Evolutionary conservation across 176 grass and related monocot genomes (phyloP), one percentile per base, ranked within the genome.

Genomic region (Lolium multiflorum): DNA sequence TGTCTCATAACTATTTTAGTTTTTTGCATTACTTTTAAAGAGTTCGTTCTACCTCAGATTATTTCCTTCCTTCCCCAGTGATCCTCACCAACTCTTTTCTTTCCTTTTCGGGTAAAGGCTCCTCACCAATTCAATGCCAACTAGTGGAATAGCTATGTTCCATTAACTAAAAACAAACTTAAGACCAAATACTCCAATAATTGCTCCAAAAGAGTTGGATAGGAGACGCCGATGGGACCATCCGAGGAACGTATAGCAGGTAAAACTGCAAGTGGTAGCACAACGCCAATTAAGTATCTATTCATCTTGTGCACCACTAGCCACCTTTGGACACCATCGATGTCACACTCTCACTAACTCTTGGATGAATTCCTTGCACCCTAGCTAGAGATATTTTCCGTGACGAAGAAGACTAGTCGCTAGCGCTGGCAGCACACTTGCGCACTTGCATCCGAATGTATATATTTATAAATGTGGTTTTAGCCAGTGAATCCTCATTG

Each of bases 381-480:
- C 63, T 35, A 66, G 63, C 63, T 66, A 35, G 63, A 66, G 63
- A 66, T 66, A 66, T 66, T 66, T 66, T 35, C 63, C 14, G 63
- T 28, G 63, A 66, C 8, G 63, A 62, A 24, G 59, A 66, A 16
- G 24, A 66, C 63, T 35, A 35, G 63, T 16, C 25, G 13, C 13
- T 31, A 66, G 24, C 5, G 13, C 63, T 26, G 26, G 2, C 13
- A 0, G 63, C 63, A 6, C 63, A 31, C 63, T 65, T 66, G 24
- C 5, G 24, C 21, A 10, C 21, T 61, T 24, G 18, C 55, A 62
- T 62, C 21, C 1, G 10, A 24, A 56, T 18, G 52, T 56, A 56
- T 62, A 62, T 62, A 5, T 26, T 26, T 63, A 63, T 63, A 26
- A 4, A 63, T 63, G n/a, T 11, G 58, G 2, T 5, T 24, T 63